These are phyloP conservation scores for Azolla pinnata DNA, from an alignment of 75 land plant species.

Conservation along the genomic window DNA sequence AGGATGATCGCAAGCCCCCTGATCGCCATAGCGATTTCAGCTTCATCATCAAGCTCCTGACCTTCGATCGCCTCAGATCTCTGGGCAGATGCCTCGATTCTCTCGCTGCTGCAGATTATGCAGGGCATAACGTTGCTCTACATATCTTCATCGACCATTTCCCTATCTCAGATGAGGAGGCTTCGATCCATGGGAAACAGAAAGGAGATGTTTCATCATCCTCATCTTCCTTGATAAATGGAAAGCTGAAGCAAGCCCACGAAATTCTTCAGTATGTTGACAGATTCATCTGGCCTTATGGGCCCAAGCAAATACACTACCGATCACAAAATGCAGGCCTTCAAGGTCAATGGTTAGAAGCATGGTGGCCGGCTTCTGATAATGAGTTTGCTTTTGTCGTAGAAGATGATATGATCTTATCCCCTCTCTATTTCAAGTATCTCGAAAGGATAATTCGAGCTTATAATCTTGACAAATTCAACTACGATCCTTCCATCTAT, in stretches of 20 bases:
- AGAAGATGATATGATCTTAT: conserved; percentile 89
- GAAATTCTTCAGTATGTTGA: conserved; percentile 50
- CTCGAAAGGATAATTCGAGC: conserved; percentile 45
- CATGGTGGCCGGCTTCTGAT: conserved; percentile 94
- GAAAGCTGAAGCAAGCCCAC: conserved; percentile 33
- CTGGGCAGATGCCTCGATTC: conserved; percentile 74
- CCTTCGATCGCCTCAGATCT: conserved; percentile 65
- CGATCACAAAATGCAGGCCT: conserved; percentile 67
- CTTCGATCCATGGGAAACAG: background rate
- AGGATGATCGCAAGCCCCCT: no score
- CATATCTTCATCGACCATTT: conserved; percentile 80
- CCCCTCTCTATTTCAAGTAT: conserved; percentile 66
- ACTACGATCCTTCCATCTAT: conserved; percentile 56
- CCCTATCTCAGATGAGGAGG: conserved; percentile 1
- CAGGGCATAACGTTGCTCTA: conserved; percentile 49
- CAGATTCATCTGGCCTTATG: conserved; percentile 54
- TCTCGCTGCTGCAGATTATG: conserved; percentile 63
- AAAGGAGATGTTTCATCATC: no score
- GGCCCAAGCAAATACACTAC: conserved; percentile 82
- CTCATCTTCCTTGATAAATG: conserved; percentile 7
- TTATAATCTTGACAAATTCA: conserved; percentile 57
- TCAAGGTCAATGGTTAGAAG: conserved; percentile 95
- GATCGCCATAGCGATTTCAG: no score
- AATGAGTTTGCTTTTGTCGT: conserved; percentile 88
- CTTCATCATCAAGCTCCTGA: conserved; percentile 64